Evolutionary conservation across 345 rosid species (phyloP).

Genomic region (Atalantia buxifolia): DNA sequence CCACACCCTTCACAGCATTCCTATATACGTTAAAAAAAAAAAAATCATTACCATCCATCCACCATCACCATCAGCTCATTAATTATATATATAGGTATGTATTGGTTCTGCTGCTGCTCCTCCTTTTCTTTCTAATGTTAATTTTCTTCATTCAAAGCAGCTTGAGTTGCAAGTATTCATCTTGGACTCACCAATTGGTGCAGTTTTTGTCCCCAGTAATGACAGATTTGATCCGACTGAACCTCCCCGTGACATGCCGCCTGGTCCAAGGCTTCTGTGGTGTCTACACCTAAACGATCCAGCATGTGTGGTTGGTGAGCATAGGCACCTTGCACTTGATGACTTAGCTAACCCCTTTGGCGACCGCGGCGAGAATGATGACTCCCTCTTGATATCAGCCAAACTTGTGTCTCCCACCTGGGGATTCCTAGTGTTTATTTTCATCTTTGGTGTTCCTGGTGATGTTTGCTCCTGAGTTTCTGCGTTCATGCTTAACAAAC

Average conservation of each 20-base stretch:
- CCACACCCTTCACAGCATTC: neutral
- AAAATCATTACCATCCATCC: neutral
- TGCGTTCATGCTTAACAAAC: neutral
- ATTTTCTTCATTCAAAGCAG: neutral
- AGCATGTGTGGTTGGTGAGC: conserved; percentile 74
- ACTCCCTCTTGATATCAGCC: conserved; percentile 6
- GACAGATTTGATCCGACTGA: conserved; percentile 64
- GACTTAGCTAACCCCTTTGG: neutral
- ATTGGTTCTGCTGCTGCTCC: no score
- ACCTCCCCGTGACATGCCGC: conserved; percentile 44
- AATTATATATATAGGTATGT: no score
- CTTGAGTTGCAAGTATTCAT: neutral
- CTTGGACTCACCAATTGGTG: conserved; percentile 13
- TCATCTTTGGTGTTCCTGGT: neutral
- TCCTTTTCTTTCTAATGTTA: no score
- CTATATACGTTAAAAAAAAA: neutral
- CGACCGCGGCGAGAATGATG: conserved; percentile 15
- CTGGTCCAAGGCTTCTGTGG: conserved; percentile 34
- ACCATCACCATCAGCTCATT: no score
- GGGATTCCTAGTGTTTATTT: neutral
- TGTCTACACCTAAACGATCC: conserved; percentile 78
- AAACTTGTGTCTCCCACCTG: neutral
- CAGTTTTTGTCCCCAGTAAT: conserved; percentile 31
- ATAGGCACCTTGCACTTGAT: conserved; percentile 46
- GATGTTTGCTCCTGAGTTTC: conserved; percentile 10